These are phyloP conservation scores for Neurospora sp. DNA, from an alignment of 495 filamentous ascomycete species.

Conservation along the genomic window DNA sequence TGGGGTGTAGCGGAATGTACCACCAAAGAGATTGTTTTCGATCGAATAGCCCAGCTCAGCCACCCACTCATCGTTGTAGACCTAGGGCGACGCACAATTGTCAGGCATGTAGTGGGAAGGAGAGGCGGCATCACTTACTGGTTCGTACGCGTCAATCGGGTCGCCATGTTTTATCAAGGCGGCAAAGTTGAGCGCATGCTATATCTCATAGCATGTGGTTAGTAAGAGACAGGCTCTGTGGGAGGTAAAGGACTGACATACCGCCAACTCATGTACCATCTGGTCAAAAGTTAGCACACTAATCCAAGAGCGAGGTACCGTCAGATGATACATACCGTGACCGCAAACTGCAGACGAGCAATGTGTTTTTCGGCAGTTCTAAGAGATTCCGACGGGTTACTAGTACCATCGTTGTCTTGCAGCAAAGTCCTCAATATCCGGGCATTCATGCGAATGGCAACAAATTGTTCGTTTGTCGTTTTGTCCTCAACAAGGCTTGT, in stretches of 20 bases:
- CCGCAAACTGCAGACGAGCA: background rate
- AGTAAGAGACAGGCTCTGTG: background rate
- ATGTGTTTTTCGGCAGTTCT: background rate
- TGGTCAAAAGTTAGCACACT: background rate
- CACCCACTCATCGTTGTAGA: background rate
- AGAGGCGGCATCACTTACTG: background rate
- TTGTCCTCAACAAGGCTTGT: background rate
- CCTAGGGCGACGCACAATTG: background rate
- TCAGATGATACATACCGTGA: background rate
- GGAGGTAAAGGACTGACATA: background rate
- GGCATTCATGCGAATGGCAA: background rate
- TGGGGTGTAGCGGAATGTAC: background rate
- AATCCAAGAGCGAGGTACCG: background rate
- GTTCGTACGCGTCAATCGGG: background rate
- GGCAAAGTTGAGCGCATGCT: background rate
- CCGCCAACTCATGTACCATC: background rate
- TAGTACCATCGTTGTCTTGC: background rate
- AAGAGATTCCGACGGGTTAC: background rate
- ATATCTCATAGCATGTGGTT: background rate
- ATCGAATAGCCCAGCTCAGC: background rate
- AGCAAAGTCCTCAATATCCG: background rate
- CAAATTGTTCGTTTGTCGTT: background rate
- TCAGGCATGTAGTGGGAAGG: background rate
- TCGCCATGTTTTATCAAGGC: background rate
- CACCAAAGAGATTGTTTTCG: background rate